A percentile compares a stretch with the other conserved stretches of the same genome.
Conservation (phyloP, 1,139 yeast species). For the Yamadazyma aaseri region DNA sequence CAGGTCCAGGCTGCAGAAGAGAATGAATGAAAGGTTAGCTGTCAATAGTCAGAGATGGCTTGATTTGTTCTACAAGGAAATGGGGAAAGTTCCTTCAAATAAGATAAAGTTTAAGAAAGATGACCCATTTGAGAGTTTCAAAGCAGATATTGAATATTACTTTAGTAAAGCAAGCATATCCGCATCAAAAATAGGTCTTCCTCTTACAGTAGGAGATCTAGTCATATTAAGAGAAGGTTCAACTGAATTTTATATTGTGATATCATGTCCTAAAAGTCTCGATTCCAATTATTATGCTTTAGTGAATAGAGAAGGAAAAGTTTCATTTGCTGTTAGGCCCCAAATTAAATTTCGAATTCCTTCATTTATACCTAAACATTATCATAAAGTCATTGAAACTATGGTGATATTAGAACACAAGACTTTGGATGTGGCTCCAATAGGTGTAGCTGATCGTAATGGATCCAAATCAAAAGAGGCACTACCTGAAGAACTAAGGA, state of each 20-base stretch:
- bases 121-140: neutral
- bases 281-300: conserved; percentile 44
- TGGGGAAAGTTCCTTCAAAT: conserved; percentile 3
- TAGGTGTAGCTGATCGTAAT: conserved; percentile 38
- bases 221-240: conserved; percentile 34
- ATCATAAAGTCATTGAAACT: conserved; percentile 18
- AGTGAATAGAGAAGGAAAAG: conserved; percentile 55
- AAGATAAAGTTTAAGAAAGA: neutral
- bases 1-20: conserved; percentile 11
- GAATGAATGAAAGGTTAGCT: conserved; percentile 19
- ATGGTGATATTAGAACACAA: conserved; percentile 36
- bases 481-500: conserved; percentile 21
- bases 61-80: conserved; percentile 4
- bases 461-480: conserved; percentile 26
- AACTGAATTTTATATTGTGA: conserved; percentile 32
- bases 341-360: conserved; percentile 56
- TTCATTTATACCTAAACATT: conserved; percentile 39
- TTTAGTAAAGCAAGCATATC: conserved; percentile 27
- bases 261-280: conserved; percentile 28
- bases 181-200: conserved; percentile 21
- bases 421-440: conserved; percentile 34
- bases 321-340: conserved; percentile 47
- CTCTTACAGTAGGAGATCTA: conserved; percentile 38
- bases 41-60: conserved; percentile 22
- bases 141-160: conserved; percentile 13